A percentile compares a stretch with the other conserved stretches of the same genome.
phyloP scores from a whole-genome alignment of 805 yeast genomes.

The Scheffersomyces amazonensis region DNA sequence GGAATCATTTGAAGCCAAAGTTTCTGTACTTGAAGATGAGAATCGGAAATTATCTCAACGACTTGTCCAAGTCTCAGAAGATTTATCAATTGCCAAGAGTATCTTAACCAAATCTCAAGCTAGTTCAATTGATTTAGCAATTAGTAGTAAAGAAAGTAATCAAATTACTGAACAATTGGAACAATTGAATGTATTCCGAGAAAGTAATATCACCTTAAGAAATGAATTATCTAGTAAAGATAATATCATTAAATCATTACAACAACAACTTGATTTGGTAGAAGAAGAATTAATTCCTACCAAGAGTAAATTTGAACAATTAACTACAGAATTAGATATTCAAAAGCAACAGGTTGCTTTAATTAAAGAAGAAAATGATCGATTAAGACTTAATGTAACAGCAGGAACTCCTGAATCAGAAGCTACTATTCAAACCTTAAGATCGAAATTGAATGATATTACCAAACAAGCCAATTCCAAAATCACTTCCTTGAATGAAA shows the following conservation, averaged over 20 bases:
- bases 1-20: conserved; percentile 63
- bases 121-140: conserved; percentile 9
- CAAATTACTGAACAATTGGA: conserved; percentile 52
- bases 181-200: conserved; percentile 61
- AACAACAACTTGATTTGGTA: conserved; percentile 30
- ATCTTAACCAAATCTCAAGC: conserved; percentile 20
- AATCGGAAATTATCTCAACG: conserved; percentile 50
- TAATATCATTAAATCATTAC: conserved; percentile 31
- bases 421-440: conserved; percentile 20
- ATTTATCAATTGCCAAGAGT: conserved; percentile 43
- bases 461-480: conserved; percentile 20
- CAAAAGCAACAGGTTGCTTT: conserved; percentile 9
- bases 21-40: conserved; percentile 42
- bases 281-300: conserved; percentile 43
- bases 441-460: conserved; percentile 15
- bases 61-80: conserved; percentile 44
- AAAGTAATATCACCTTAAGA: conserved; percentile 64
- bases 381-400: conserved; percentile 10
- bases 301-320: conserved; percentile 31
- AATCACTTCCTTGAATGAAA: conserved; percentile 20
- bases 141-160: conserved; percentile 38
- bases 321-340: conserved; percentile 19
- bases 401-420: conserved; percentile 17
- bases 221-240: conserved; percentile 37
- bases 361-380: conserved; percentile 17